Base-by-base conservation (phyloP, 345 rosid genomes). In the Raphanus raphanistrum region DNA sequence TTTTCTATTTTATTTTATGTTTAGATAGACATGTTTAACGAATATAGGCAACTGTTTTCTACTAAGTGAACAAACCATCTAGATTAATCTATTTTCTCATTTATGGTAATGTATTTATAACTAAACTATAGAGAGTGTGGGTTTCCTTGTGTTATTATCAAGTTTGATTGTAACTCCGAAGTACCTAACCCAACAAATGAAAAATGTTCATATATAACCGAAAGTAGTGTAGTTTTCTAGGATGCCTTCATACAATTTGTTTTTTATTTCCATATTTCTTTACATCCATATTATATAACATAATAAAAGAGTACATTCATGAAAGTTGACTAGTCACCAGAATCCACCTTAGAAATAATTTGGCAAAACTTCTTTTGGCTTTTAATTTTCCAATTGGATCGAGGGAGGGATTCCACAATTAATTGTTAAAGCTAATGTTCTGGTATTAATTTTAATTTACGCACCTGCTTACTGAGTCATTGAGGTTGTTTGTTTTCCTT, bases 271-370 rank as follows among this genome's bases (percentile, higher is more conserved):
- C 48, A 21, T 60, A 1, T 16, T 11, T 70, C 2, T 63, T 10
- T 55, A 0, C 38, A 41, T 63, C 45, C 32, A 62, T 45, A 17
- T 62, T 45, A 16, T 50, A 66, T 52, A 50, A 79, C 21, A 28
- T 59, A 27, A 50, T 67, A 60, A 60, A 78, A 79, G 55, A 17
- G 36, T 69, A 48, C 29, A 41, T 74, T 68, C 71, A 74, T 74
- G 60, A 26, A 79, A 79, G 70, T 74, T 68, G 82, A 79, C 82
- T 74, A 68, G 55, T 79, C 82, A 79, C 82, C 82, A 79, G 35
- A 74, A 68, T 41, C 82, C 82, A 79, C 75, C 75, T 60, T 13
- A 27, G 17, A 38, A 35, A 74, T 48, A 48, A 48, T 72, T 48
- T 48, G 55, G 55, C 55, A 48, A 48, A 48, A 67, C 28, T 48